Conservation (phyloP, 192 early-diverging fungal species). For the Thamnidium elegans region DNA sequence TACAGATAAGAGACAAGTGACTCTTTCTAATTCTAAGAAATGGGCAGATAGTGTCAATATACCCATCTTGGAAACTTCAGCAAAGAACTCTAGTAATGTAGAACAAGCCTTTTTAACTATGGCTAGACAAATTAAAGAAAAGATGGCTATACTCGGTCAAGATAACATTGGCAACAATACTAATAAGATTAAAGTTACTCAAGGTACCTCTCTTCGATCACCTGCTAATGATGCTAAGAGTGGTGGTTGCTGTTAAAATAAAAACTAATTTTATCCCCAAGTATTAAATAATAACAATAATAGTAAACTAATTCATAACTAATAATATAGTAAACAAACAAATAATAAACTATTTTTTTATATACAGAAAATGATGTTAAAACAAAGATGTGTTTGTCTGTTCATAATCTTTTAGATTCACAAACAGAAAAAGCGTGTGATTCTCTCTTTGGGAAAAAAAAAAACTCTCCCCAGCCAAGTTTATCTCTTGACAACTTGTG, state of each 20-base stretch:
- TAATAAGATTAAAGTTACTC: conserved; percentile 3
- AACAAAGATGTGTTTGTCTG: no score
- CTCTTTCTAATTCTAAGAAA: conserved; percentile 48
- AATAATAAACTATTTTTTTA: no score
- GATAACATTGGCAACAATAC: neutral
- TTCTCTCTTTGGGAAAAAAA: no score
- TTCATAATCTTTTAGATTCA: no score
- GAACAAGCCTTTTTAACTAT: conserved; percentile 98
- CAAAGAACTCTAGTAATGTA: conserved; percentile 95
- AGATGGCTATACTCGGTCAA: neutral
- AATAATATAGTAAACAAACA: no score
- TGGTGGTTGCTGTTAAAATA: conserved; percentile 9
- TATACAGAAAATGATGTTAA: no score
- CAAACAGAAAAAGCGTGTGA: no score
- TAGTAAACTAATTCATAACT: no score
- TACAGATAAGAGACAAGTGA: conserved; percentile 83
- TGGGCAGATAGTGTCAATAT: conserved; percentile 86
- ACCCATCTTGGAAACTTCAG: conserved; percentile 94
- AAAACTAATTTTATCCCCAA: no score
- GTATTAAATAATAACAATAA: no score
- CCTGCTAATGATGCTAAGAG: neutral
- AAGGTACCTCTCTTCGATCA: neutral
- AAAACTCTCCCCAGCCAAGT: no score
- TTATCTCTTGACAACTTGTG: no score
- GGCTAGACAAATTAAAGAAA: conserved; percentile 50